Percentiles rank a stretch among this genome's conserved stretches.
Evolutionary conservation across 2,329 filamentous ascomycete genomes (phyloP).

Genomic region (Hymenoscyphus infarciens): DNA sequence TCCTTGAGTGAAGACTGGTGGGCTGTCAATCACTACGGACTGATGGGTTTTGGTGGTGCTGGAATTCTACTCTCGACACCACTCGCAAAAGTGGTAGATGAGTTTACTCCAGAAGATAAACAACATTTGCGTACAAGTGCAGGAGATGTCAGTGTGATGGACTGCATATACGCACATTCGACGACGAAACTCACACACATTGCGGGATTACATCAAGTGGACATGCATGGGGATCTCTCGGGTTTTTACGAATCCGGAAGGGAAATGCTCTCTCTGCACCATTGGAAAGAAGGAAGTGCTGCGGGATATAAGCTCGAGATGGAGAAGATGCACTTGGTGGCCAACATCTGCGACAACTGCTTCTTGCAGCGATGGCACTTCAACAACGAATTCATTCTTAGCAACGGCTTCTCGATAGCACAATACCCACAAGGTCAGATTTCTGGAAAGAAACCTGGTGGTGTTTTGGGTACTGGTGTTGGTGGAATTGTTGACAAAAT

Average conservation of each 20-base stretch:
- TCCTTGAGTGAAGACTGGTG: slow-evolving; percentile 33
- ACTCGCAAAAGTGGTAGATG: slow-evolving; percentile 27
- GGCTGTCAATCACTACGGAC: slow-evolving; percentile 33
- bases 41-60: slow-evolving; percentile 35
- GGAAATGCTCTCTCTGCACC: slow-evolving; percentile 31
- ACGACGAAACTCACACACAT: slow-evolving; percentile 29
- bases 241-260: slow-evolving; percentile 35
- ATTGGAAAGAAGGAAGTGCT: slow-evolving; percentile 33
- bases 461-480: slow-evolving; percentile 21
- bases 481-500: slow-evolving; percentile 19
- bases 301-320: slow-evolving; percentile 31
- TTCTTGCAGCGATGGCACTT: slow-evolving; percentile 46
- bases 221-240: slow-evolving; percentile 32
- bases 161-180: slow-evolving; percentile 31
- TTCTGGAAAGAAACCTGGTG: slow-evolving; percentile 20
- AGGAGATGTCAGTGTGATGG: slow-evolving; percentile 34
- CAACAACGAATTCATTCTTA: slow-evolving; percentile 40
- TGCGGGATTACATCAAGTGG: slow-evolving; percentile 31
- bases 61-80: slow-evolving; percentile 31
- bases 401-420: slow-evolving; percentile 45
- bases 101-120: slow-evolving; percentile 30
- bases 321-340: slow-evolving; percentile 33
- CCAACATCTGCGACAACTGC: slow-evolving; percentile 38
- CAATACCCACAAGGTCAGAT: slow-evolving; percentile 35
- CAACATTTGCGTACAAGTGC: slow-evolving; percentile 29